Base-by-base conservation (phyloP, 257 asterid species). In the Fraxinus cuspidata region DNA sequence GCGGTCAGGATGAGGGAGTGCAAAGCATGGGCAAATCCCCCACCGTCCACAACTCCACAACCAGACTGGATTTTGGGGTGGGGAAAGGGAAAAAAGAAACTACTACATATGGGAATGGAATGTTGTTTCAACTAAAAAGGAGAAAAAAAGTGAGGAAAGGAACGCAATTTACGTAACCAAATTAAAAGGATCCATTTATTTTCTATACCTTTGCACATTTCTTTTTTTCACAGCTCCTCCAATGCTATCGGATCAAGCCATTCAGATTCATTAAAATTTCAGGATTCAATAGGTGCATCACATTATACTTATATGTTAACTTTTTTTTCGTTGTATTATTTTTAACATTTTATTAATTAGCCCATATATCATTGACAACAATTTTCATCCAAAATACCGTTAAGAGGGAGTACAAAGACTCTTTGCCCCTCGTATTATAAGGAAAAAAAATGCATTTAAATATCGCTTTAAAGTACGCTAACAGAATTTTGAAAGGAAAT, bases 81-180 rank as follows among this genome's bases (percentile, higher is more conserved):
- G 47, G 40, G 53, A 2, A 56, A 29, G 19, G 19, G 65, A 27
- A 6, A 65, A 5, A 29, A 29, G 44, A 31, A 44, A n/a, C 75
- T 34, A 64, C 32, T 35, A 71, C 25, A 49, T 29, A 51, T 58
- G 80, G 83, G 76, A 67, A 44, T n/a, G 19, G 67, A 58, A 65
- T 38, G 25, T 18, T 63, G 19, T 63, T 63, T 63, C 34, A 7
- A 25, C 34, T 25, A 2, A n/a, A 0, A 11, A 79, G 72, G 68
- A 9, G 71, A 74, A 68, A 70, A 74, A 72, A 82, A 70, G 81
- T 64, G 74, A 76, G 81, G 21, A 60, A 86, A 65, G 80, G 82
- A 86, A 83, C 90, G 89, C 77, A 85, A 21, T 79, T 87, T 53
- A 40, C 87, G 92, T 71, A 23, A 74, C 80, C 78, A 73, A 51